phyloP scores from a whole-genome alignment of 208 protist genomes.

The Acanthamoeba lugdunensis region DNA sequence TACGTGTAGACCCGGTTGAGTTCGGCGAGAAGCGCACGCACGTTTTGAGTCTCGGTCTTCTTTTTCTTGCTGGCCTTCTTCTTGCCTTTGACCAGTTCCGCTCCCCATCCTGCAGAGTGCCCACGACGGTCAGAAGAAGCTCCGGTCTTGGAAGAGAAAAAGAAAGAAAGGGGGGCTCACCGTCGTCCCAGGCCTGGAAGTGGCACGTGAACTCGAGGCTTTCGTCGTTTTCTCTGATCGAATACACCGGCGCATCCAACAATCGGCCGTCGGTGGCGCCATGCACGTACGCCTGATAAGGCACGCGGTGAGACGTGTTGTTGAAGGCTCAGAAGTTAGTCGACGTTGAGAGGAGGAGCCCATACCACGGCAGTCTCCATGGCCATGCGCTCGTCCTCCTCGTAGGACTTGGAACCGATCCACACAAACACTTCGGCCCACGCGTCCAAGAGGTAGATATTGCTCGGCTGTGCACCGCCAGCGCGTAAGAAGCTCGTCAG shows the following conservation, averaged over 20 bases:
- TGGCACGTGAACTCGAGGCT: constrained; percentile 67
- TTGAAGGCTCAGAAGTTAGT: no score
- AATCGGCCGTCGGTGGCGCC: constrained; percentile 51
- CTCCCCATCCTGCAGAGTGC: constrained; percentile 3
- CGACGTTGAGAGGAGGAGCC: no score
- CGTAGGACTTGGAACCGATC: constrained; percentile 76
- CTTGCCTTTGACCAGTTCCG: neutral
- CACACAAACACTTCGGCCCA: constrained; percentile 76
- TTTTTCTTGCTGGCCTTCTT: constrained; percentile 47
- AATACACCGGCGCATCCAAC: constrained; percentile 57
- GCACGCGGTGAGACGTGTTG: neutral
- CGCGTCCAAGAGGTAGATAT: constrained; percentile 79
- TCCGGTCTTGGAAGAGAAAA: neutral
- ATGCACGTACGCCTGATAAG: constrained; percentile 42
- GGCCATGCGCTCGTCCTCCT: constrained; percentile 71
- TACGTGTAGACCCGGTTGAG: constrained; percentile 32
- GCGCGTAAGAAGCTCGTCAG: neutral
- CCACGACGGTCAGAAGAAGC: neutral
- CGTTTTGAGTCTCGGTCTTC: constrained; percentile 38
- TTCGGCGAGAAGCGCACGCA: constrained; percentile 15
- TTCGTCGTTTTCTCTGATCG: constrained; percentile 42
- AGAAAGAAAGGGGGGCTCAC: neutral
- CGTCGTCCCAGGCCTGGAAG: constrained; percentile 71
- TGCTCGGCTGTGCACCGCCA: constrained; percentile 31
- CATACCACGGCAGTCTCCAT: constrained; percentile 74